These are phyloP conservation scores for Massarina eburnea DNA, from an alignment of 2,329 filamentous ascomycete genomes.

Conservation along the genomic window DNA sequence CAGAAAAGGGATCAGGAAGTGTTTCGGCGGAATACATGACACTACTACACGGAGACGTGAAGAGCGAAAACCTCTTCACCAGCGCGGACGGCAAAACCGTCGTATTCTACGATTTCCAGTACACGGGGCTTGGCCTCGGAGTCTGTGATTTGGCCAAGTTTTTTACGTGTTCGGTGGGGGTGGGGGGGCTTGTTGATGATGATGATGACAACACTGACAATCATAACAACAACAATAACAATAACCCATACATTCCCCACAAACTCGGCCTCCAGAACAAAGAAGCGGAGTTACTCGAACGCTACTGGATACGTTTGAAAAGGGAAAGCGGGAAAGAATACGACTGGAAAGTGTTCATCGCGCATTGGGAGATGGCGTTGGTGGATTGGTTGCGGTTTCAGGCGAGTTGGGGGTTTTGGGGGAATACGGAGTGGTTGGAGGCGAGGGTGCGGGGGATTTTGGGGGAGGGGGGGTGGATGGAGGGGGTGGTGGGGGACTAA, in stretches of 20 bases:
- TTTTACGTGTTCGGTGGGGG: constrained; percentile 67
- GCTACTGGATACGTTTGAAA: constrained; percentile 51
- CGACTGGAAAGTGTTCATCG: constrained; percentile 55
- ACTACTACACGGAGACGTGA: constrained; percentile 69
- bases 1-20: constrained; percentile 25
- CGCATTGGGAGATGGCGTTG: constrained; percentile 67
- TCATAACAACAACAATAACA: constrained; percentile 54
- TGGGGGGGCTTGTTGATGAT: no score
- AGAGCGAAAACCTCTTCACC: constrained; percentile 69
- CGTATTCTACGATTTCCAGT: constrained; percentile 71
- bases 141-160: constrained; percentile 68
- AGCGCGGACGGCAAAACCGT: constrained; percentile 52
- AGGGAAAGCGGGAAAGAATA: constrained; percentile 46
- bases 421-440: constrained; percentile 39
- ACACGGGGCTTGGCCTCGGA: constrained; percentile 64
- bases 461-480: constrained; percentile 24
- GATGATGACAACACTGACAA: no score
- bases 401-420: constrained; percentile 43
- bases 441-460: constrained; percentile 32
- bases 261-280: constrained; percentile 53
- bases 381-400: constrained; percentile 64
- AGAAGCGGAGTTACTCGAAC: constrained; percentile 55
- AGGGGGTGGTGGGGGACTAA: constrained; percentile 14
- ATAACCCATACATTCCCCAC: constrained; percentile 32
- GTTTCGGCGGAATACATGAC: constrained; percentile 51